Conservation (phyloP, 345 rosid species). For the Theobroma cacao region DNA sequence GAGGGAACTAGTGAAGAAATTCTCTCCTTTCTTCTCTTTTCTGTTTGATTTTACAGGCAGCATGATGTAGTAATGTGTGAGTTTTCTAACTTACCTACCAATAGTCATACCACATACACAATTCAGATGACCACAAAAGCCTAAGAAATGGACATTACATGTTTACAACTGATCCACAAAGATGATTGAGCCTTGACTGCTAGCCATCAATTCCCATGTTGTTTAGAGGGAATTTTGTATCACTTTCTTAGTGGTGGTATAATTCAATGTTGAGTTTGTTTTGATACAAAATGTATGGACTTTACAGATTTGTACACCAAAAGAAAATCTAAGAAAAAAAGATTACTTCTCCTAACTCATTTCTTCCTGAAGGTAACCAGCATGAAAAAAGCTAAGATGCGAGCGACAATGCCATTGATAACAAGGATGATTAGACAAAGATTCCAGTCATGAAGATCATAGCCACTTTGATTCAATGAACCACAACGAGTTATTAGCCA, state of each 20-base stretch:
- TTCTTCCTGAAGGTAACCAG: conserved; percentile 46
- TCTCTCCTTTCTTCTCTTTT: no score
- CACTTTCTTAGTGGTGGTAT: no score
- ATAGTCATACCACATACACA: no score
- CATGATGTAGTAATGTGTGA: no score
- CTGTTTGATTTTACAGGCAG: no score
- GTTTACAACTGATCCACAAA: background rate
- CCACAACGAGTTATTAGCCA: conserved; percentile 67
- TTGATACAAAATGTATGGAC: background rate
- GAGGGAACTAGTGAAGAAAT: no score
- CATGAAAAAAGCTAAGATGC: conserved; percentile 43
- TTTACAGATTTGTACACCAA: background rate
- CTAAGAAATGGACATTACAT: background rate
- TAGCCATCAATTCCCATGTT: background rate
- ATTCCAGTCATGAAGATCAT: conserved; percentile 58
- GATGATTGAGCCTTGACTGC: background rate
- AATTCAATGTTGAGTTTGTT: background rate
- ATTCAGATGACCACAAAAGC: no score
- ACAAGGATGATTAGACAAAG: conserved; percentile 43
- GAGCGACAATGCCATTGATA: conserved; percentile 39
- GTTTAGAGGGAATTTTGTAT: no score
- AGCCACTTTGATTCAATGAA: conserved; percentile 45
- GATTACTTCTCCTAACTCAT: conserved; percentile 18
- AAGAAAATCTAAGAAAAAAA: background rate
- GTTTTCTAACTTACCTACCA: no score